Percentiles rank a stretch among this genome's conserved stretches.
Evolutionary conservation across 257 asterid species (phyloP).

Genomic region (Fraxinus americana): DNA sequence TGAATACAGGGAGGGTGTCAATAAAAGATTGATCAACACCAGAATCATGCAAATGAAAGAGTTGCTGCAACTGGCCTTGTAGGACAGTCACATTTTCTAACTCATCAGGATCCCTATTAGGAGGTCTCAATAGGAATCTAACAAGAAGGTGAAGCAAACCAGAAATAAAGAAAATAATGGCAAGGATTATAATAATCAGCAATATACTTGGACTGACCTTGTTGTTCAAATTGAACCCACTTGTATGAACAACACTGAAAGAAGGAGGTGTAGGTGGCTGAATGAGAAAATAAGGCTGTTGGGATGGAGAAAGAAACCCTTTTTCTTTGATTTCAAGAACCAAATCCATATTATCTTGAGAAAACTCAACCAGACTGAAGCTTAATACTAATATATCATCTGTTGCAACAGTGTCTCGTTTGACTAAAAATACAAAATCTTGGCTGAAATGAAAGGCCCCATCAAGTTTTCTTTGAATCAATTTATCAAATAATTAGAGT

Average conservation of each 20-base stretch:
- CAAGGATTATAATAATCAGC: constrained; percentile 71
- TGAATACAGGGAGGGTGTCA: constrained; percentile 80
- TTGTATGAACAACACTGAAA: constrained; percentile 23
- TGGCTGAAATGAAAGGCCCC: neutral
- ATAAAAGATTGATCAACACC: constrained; percentile 96
- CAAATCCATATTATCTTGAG: constrained; percentile 32
- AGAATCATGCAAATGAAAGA: constrained; percentile 81
- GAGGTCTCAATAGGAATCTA: constrained; percentile 64
- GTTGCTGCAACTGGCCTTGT: constrained; percentile 96
- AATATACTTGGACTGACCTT: constrained; percentile 79
- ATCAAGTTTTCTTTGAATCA: neutral
- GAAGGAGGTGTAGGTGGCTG: constrained; percentile 59
- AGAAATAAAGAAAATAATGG: constrained; percentile 79
- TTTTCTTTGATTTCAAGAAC: constrained; percentile 41
- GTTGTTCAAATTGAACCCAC: constrained; percentile 62
- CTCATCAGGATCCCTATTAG: constrained; percentile 65
- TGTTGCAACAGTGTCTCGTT: neutral
- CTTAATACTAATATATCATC: constrained; percentile 31
- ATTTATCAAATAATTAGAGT: constrained; percentile 6
- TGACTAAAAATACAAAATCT: constrained; percentile 19
- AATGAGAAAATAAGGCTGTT: constrained; percentile 46
- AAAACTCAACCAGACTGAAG: constrained; percentile 34
- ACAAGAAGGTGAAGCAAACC: constrained; percentile 90
- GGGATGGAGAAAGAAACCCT: constrained; percentile 50
- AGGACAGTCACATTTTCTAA: constrained; percentile 65